Conservation (phyloP, 805 yeast species). For the Kregervanrija pseudodelftensis region DNA sequence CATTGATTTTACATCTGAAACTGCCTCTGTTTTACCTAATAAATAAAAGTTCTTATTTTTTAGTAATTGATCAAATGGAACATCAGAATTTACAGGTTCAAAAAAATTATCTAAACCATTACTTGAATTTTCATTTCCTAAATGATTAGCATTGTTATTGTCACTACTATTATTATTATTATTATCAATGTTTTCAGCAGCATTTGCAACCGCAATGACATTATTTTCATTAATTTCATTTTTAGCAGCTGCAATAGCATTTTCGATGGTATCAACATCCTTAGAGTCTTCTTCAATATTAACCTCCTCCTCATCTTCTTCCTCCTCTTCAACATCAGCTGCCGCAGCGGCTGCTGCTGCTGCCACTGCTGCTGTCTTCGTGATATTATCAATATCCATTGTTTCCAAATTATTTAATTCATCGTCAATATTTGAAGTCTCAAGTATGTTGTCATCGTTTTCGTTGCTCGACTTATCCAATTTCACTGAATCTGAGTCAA, state of each 20-base stretch:
- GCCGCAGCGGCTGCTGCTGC: slow-evolving; percentile 8
- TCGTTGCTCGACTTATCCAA: background rate
- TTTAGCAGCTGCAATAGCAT: background rate
- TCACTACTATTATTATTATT: background rate
- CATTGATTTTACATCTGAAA: slow-evolving; percentile 12
- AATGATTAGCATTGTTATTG: background rate
- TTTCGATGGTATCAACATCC: slow-evolving; percentile 4
- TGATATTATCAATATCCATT: background rate
- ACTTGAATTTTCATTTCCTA: too few relatives aligned
- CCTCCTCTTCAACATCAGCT: background rate
- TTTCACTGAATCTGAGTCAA: background rate
- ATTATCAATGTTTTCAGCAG: background rate
- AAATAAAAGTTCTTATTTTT: slow-evolving; percentile 14
- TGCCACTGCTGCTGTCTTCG: slow-evolving; percentile 1
- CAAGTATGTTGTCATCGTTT: background rate
- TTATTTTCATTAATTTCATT: background rate
- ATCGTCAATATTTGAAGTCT: slow-evolving; percentile 11
- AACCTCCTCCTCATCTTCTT: slow-evolving; percentile 6
- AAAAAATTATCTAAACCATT: too few relatives aligned
- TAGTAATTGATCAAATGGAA: slow-evolving; percentile 1
- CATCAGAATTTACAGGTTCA: too few relatives aligned
- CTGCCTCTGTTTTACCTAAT: slow-evolving; percentile 11
- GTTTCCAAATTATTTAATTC: slow-evolving; percentile 10
- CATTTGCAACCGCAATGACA: slow-evolving; percentile 4
- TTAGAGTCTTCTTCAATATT: slow-evolving; percentile 5